Base-by-base conservation (phyloP, 768 basidiomycete species). In the Dioszegia crocea region DNA sequence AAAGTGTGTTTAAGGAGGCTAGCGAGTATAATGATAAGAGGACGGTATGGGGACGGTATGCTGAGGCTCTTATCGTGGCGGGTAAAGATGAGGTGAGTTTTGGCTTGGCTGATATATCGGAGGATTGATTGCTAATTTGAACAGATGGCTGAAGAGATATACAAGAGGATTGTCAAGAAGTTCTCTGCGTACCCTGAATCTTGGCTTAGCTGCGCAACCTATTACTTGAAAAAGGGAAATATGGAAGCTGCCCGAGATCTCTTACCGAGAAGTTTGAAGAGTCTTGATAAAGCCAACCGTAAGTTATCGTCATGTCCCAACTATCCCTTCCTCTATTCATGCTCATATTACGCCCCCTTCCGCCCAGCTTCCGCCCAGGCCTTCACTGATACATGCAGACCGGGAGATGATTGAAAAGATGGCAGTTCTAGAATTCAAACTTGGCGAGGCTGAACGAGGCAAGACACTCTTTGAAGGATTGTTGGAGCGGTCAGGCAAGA, bases 391-490 rank as follows among this genome's bases (percentile, higher is more conserved):
- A 33, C 6, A 33, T 14, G 10, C 64, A 98, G 94, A 99, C 75
- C 79, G 97, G 71, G 93, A 97, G 79, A 94, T 89, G 0, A 93
- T 97, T 67, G 88, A 90, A 54, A 88, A 88, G 70, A 97, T 97
- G 75, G 93, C 93, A 1, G 87, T 92, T 66, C 80, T 98, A 19
- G 96, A 99, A 75, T 99, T 97, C 78, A 93, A 88, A 74, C 80
- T 86, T 29, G 96, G 92, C 2, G 96, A 98, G 66, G 81, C 89
- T 1, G 96, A 99, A 76, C 85, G 96, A 46, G 96, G 93, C 27
- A 88, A 88, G 74, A 99, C 94, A 0, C 82, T 99, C 50, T 97
- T 96, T 61, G 94, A 98, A 73, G 96, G 94, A 43, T 89, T 99
- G 63, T 80, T 98, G 43, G 93, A 96, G 77, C 90, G 89, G 14